Conservation (phyloP, 2,329 filamentous ascomycete species). For the Thielaviopsis populi region DNA sequence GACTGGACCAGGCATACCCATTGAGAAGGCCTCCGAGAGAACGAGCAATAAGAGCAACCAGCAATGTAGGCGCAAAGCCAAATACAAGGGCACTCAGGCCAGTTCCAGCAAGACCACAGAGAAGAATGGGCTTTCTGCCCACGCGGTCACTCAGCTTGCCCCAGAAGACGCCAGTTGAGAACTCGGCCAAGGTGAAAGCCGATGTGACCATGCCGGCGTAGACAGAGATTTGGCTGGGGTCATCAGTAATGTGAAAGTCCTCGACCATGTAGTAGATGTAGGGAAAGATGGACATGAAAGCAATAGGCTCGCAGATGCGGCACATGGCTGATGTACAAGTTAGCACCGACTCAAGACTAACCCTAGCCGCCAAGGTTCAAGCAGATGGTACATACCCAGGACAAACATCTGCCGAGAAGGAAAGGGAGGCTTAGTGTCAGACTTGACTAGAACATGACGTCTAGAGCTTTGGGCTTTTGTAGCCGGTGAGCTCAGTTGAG, state of each 20-base stretch:
- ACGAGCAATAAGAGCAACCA: slow-evolving; percentile 70
- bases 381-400: slow-evolving; percentile 27
- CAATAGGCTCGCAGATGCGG: slow-evolving; percentile 94
- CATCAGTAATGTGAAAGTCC: slow-evolving; percentile 71
- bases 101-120: slow-evolving; percentile 80
- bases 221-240: slow-evolving; percentile 66
- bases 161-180: slow-evolving; percentile 85
- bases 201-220: slow-evolving; percentile 95
- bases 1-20: slow-evolving; percentile 42
- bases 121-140: slow-evolving; percentile 80
- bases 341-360: slow-evolving; percentile 10
- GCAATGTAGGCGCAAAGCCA: slow-evolving; percentile 72
- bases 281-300: slow-evolving; percentile 98
- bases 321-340: slow-evolving; percentile 50
- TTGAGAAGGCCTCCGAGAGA: slow-evolving; percentile 85
- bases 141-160: slow-evolving; percentile 81
- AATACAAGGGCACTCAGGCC: slow-evolving; percentile 86
- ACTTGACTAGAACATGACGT: background rate
- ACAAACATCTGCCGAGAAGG: slow-evolving; percentile 29
- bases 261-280: slow-evolving; percentile 98
- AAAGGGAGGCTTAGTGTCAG: slow-evolving; percentile 23
- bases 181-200: slow-evolving; percentile 90
- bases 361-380: background rate
- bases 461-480: background rate
- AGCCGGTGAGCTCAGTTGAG: background rate